A percentile compares a stretch with the other conserved stretches of the same genome.
Conservation (phyloP, 2,329 filamentous ascomycete species). For the Lecanicillium sp. region DNA sequence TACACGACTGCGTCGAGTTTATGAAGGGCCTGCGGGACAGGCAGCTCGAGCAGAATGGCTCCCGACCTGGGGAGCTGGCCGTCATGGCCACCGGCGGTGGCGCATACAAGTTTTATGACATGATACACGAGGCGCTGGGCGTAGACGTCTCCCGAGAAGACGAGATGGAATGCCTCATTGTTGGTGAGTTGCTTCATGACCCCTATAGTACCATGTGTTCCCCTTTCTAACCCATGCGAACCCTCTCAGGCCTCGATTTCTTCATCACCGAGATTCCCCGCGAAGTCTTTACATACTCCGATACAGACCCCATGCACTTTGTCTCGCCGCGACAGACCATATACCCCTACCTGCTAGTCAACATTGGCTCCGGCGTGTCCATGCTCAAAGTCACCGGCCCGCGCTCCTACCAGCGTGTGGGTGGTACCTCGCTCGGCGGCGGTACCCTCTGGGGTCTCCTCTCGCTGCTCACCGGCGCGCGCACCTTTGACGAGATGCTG, state of each 20-base stretch:
- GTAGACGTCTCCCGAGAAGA: slow-evolving; percentile 89
- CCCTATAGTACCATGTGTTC: too few species aligned
- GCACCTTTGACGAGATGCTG: slow-evolving; percentile 97
- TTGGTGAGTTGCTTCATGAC: slow-evolving; percentile 62
- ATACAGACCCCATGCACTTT: slow-evolving; percentile 85
- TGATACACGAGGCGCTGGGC: slow-evolving; percentile 72
- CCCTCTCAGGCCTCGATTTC: slow-evolving; percentile 72
- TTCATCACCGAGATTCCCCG: slow-evolving; percentile 97
- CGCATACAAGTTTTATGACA: slow-evolving; percentile 94
- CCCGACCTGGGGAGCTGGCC: slow-evolving; percentile 63
- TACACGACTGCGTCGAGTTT: slow-evolving; percentile 89
- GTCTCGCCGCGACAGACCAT: slow-evolving; percentile 69
- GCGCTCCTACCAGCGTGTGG: slow-evolving; percentile 79
- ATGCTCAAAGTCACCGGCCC: slow-evolving; percentile 96
- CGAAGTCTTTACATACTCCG: slow-evolving; percentile 95
- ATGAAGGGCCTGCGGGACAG: slow-evolving; percentile 80
- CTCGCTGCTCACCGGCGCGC: slow-evolving; percentile 83
- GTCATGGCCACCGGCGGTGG: slow-evolving; percentile 96
- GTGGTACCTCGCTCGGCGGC: slow-evolving; percentile 88
- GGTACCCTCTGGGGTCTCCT: slow-evolving; percentile 97
- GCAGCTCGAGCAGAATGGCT: slow-evolving; percentile 68
- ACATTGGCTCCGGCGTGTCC: slow-evolving; percentile 93
- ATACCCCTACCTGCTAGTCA: slow-evolving; percentile 95
- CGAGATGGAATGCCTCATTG: slow-evolving; percentile 98
- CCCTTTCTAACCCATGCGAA: neutral